Base-by-base conservation (phyloP, 1,284 basidiomycete genomes). In the Tilletia setariae region DNA sequence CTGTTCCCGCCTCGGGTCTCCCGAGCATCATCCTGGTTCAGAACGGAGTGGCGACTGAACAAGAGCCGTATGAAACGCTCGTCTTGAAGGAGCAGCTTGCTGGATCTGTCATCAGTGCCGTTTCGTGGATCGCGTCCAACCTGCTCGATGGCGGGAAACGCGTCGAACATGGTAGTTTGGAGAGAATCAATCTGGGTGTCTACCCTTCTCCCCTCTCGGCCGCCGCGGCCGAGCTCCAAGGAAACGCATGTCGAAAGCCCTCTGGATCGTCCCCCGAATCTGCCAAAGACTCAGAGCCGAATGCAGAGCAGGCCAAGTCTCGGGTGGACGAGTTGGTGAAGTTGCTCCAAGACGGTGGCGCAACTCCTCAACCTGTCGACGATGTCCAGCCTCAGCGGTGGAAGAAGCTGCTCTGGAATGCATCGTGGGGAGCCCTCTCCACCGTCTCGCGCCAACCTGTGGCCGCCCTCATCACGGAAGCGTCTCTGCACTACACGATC, bases 11-110 rank as follows among this genome's bases (percentile, higher is more conserved):
- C n/a, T 21, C 23, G 2, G 46, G 61, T 89, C 75, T 84, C 2
- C 85, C 86, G 0, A 86, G 86, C 1, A 90, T 90, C 74, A 87
- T 90, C 1, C 79, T 92, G 16, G 82, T 92, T 56, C 90, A 91
- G 83, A 92, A 93, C 79, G 91, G 91, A 1, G 84, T 93, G 3
- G 88, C 88, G 35, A 88, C 91, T 25, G 91, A 92, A 77, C 84
- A 83, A 32, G 90, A 90, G 68, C 83, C 91, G 35, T 89, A 89
- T 74, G 74, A 86, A 2, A 85, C 86, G 0, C 78, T 89, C 11
- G 85, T 86, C 68, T 44, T 35, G 3, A n/a, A 61, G 25, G 63
- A 70, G 1, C 9, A 44, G 16, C 46, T 76, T 1, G 79, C 78
- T 0, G 63, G 64, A 19, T 71, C 67, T 11, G 61, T 80, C 9